Evolutionary conservation across 768 basidiomycete species (phyloP).

Genomic region (Lentinula sp.): DNA sequence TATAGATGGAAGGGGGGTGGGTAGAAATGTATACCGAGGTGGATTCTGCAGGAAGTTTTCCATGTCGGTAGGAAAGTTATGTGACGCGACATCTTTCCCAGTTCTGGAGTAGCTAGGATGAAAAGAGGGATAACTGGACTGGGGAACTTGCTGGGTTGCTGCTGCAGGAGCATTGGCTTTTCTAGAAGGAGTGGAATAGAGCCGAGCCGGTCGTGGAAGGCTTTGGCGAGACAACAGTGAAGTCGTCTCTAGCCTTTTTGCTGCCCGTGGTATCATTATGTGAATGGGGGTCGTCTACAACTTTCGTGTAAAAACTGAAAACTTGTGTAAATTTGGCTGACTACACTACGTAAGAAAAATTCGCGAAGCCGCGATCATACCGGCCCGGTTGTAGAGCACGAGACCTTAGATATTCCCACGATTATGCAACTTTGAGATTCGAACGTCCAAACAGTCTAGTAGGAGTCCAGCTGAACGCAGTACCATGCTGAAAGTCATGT

Average conservation of each 20-base stretch:
- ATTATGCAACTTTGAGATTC: too few species aligned
- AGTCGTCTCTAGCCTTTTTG: constrained; percentile 34
- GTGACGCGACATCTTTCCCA: constrained; percentile 6
- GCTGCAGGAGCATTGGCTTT: constrained; percentile 46
- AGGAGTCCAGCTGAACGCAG: too few species aligned
- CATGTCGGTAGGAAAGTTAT: constrained; percentile 28
- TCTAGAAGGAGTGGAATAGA: constrained; percentile 65
- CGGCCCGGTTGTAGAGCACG: neutral
- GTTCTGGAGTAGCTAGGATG: constrained; percentile 13
- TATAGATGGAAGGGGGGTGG: constrained; percentile 58
- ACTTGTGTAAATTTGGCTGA: too few species aligned
- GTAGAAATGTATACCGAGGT: constrained; percentile 50
- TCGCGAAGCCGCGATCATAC: neutral
- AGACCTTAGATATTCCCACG: neutral
- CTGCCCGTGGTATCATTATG: constrained; percentile 34
- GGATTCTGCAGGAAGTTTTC: constrained; percentile 44
- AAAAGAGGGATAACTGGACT: constrained; percentile 33
- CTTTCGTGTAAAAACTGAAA: neutral
- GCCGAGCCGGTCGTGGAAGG: constrained; percentile 63
- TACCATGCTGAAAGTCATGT: too few species aligned
- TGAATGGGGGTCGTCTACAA: neutral
- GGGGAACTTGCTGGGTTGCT: constrained; percentile 32
- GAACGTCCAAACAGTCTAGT: too few species aligned
- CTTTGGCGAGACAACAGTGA: constrained; percentile 59
- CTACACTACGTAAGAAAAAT: neutral